Percentiles rank a stretch among this genome's conserved stretches.
Evolutionary conservation across 2,329 filamentous ascomycete genomes (phyloP).

Genomic region (Cladosporium sp.): DNA sequence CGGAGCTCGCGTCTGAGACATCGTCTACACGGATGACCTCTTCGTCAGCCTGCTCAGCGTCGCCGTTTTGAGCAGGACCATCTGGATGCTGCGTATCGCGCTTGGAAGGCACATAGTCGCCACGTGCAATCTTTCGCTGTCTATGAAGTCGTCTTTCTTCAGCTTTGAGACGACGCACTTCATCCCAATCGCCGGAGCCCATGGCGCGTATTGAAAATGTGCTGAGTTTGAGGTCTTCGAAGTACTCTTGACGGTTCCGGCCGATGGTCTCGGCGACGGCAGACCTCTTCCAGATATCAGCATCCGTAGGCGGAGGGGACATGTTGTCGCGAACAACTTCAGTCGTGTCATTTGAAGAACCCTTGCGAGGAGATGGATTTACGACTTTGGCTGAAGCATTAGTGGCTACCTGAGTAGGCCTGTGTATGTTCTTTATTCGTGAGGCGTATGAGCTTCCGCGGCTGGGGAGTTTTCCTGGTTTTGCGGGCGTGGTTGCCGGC

Average conservation of each 20-base stretch:
- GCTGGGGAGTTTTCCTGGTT: conserved; percentile 1
- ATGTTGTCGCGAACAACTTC: background rate
- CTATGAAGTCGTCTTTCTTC: conserved; percentile 7
- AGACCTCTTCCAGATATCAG: conserved; percentile 2
- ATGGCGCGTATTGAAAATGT: conserved; percentile 3
- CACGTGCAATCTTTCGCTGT: conserved; percentile 4
- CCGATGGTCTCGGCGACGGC: background rate
- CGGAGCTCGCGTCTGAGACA: background rate
- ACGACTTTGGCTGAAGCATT: background rate
- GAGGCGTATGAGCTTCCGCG: conserved; percentile 10
- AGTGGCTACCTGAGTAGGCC: background rate
- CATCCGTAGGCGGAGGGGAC: conserved; percentile 4
- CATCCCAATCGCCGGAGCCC: conserved; percentile 10
- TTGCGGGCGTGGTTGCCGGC: background rate
- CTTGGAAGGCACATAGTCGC: background rate
- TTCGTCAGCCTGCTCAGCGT: conserved; percentile 11
- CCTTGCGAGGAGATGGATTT: background rate
- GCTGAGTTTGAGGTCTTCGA: conserved; percentile 12
- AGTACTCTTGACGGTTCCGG: conserved; percentile 6
- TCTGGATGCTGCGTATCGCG: conserved; percentile 10
- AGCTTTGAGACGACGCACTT: conserved; percentile 5
- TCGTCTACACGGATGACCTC: conserved; percentile 13
- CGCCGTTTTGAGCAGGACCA: conserved; percentile 9
- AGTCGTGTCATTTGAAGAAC: background rate
- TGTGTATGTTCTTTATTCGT: conserved; percentile 10